phyloP scores from a whole-genome alignment of 805 yeast species.

The Wickerhamiella nectarea region DNA sequence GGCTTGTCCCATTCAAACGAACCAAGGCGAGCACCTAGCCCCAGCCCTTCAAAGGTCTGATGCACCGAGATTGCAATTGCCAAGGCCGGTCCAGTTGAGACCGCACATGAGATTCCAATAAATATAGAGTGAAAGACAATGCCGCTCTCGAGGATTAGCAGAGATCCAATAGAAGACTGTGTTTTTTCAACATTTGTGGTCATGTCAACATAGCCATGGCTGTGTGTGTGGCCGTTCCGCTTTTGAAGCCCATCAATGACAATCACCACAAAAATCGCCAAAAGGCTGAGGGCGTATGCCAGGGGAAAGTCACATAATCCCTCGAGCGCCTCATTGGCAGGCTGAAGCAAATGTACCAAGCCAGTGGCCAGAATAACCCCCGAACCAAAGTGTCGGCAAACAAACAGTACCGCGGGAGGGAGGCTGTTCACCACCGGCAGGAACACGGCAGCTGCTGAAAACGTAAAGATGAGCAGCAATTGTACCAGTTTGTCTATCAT shows the following conservation, averaged over 20 bases:
- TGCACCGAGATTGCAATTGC: slow-evolving; percentile 43
- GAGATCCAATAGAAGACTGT: neutral
- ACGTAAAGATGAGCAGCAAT: neutral
- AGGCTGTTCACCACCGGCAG: slow-evolving; percentile 8
- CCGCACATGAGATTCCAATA: slow-evolving; percentile 64
- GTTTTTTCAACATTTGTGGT: neutral
- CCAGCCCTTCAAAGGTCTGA: slow-evolving; percentile 77
- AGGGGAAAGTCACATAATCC: slow-evolving; percentile 3
- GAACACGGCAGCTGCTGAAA: slow-evolving; percentile 5
- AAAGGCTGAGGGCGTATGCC: slow-evolving; percentile 10
- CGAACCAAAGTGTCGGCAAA: slow-evolving; percentile 40
- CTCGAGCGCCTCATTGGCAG: slow-evolving; percentile 14
- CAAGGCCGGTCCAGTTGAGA: slow-evolving; percentile 64
- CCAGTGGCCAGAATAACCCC: slow-evolving; percentile 68
- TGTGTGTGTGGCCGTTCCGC: slow-evolving; percentile 9
- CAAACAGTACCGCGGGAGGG: slow-evolving; percentile 1
- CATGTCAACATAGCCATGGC: slow-evolving; percentile 1
- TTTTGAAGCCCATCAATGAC: slow-evolving; percentile 6
- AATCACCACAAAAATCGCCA: slow-evolving; percentile 7
- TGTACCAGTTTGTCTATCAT: slow-evolving; percentile 1
- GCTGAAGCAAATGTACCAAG: slow-evolving; percentile 42
- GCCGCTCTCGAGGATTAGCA: slow-evolving; percentile 48
- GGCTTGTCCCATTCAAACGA: slow-evolving; percentile 34
- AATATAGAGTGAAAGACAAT: slow-evolving; percentile 72
- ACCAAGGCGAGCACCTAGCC: slow-evolving; percentile 67